Percentiles rank a stretch among this genome's conserved stretches.
phyloP scores from a whole-genome alignment of 768 basidiomycete genomes.

The Rhizopogon sp. region DNA sequence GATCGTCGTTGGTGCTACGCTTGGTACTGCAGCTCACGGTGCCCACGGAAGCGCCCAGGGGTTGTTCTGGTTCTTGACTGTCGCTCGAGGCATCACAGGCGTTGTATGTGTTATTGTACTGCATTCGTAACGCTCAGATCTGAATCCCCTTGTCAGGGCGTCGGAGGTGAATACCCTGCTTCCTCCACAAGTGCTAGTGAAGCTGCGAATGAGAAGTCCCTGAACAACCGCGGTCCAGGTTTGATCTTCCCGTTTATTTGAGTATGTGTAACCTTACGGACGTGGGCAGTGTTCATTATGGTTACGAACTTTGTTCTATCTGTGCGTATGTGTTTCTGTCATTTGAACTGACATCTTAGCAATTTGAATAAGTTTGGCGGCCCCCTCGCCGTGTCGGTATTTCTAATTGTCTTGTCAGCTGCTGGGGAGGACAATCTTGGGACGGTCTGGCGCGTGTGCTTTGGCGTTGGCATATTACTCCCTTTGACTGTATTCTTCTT shows the following conservation, averaged over 20 bases:
- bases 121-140: neutral
- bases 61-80: slow-evolving; percentile 71
- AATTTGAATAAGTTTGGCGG: slow-evolving; percentile 48
- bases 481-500: slow-evolving; percentile 69
- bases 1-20: slow-evolving; percentile 65
- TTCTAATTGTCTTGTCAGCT: slow-evolving; percentile 64
- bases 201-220: slow-evolving; percentile 66
- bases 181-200: slow-evolving; percentile 67
- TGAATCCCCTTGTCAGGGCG: slow-evolving; percentile 38
- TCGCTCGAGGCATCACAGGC: slow-evolving; percentile 68
- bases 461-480: slow-evolving; percentile 56
- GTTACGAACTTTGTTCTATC: slow-evolving; percentile 69
- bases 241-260: slow-evolving; percentile 5
- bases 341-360: neutral
- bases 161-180: slow-evolving; percentile 76
- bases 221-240: slow-evolving; percentile 58
- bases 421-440: slow-evolving; percentile 56
- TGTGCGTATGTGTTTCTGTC: slow-evolving; percentile 29
- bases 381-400: slow-evolving; percentile 60
- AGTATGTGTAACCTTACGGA: slow-evolving; percentile 1
- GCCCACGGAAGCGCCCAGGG: slow-evolving; percentile 49
- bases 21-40: slow-evolving; percentile 66
- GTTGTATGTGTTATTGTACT: slow-evolving; percentile 34
- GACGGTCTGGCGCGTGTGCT: slow-evolving; percentile 66
- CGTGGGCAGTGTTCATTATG: slow-evolving; percentile 59